A percentile compares a stretch with the other conserved stretches of the same genome.
Conservation (phyloP, 805 yeast species). For the Metschnikowia arizonensis region DNA sequence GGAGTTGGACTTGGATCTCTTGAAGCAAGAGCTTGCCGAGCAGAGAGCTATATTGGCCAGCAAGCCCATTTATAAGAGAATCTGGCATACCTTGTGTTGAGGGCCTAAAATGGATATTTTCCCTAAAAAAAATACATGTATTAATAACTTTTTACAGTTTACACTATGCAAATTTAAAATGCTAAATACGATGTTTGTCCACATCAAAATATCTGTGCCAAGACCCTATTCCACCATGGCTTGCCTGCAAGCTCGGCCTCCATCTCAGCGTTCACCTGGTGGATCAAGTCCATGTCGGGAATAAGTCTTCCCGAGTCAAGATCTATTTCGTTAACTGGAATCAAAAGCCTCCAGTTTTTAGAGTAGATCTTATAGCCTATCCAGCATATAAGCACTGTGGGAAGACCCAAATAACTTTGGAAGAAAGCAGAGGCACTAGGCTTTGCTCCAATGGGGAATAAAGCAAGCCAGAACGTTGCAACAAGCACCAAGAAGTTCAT, state of each 20-base stretch:
- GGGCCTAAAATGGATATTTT: no score
- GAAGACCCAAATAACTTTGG: slow-evolving; percentile 26
- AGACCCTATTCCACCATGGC: slow-evolving; percentile 14
- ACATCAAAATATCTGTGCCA: slow-evolving; percentile 8
- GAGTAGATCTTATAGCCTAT: slow-evolving; percentile 23
- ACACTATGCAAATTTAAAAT: not conserved
- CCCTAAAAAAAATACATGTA: not conserved
- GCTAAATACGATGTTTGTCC: not conserved
- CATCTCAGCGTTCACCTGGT: slow-evolving; percentile 22
- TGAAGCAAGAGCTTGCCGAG: slow-evolving; percentile 47
- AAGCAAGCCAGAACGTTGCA: slow-evolving; percentile 27
- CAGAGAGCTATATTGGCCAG: slow-evolving; percentile 48
- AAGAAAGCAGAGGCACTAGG: slow-evolving; percentile 24
- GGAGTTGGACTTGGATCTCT: slow-evolving; percentile 36
- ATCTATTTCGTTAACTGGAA: slow-evolving; percentile 22
- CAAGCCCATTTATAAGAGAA: slow-evolving; percentile 46
- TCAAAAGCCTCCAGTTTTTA: slow-evolving; percentile 19
- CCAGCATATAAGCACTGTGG: slow-evolving; percentile 23
- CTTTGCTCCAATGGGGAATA: slow-evolving; percentile 24
- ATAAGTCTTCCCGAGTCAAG: slow-evolving; percentile 25
- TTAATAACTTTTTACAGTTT: not conserved
- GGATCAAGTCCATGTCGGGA: slow-evolving; percentile 23
- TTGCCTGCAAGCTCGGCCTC: slow-evolving; percentile 8
- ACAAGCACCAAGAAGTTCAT: slow-evolving; percentile 23
- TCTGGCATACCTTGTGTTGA: slow-evolving; percentile 57